These are phyloP conservation scores for Brasenia schreberi DNA, from an alignment of 164 flowering plant genomes.

Conservation along the genomic window DNA sequence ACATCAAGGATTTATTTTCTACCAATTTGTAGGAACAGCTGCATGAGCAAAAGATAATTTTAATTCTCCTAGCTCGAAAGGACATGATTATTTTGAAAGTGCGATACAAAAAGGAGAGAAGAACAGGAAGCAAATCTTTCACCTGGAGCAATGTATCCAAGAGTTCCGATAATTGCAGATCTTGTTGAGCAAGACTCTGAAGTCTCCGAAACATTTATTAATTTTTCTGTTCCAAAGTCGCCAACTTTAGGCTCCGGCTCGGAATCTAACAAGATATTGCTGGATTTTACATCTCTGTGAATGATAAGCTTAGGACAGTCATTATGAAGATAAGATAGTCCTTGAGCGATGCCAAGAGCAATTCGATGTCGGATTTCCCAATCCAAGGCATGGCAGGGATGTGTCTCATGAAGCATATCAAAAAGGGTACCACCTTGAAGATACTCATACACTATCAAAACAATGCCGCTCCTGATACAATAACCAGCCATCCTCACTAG, in stretches of 20 bases:
- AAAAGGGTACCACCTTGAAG: slow-evolving; percentile 19
- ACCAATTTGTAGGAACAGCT: neutral
- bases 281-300: slow-evolving; percentile 21
- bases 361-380: slow-evolving; percentile 15
- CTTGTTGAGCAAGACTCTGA: slow-evolving; percentile 12
- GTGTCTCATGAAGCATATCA: slow-evolving; percentile 11
- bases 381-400: slow-evolving; percentile 8
- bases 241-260: slow-evolving; percentile 24
- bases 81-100: neutral
- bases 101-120: neutral
- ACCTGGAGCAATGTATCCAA: slow-evolving; percentile 25
- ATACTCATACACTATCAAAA: slow-evolving; percentile 16
- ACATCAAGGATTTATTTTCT: no score
- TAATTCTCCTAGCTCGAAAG: neutral
- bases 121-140: neutral
- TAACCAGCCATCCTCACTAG: slow-evolving; percentile 17
- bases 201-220: slow-evolving; percentile 1
- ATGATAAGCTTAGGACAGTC: slow-evolving; percentile 22
- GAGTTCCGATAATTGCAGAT: slow-evolving; percentile 19
- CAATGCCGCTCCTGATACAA: slow-evolving; percentile 18
- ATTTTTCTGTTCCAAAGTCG: slow-evolving; percentile 23
- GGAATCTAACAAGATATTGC: slow-evolving; percentile 23
- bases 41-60: neutral
- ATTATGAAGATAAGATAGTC: slow-evolving; percentile 26
- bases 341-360: slow-evolving; percentile 26